Evolutionary conservation across 495 filamentous ascomycete genomes (phyloP), one percentile per base, ranked within the genome.

Genomic region (Cryomyces minteri): DNA sequence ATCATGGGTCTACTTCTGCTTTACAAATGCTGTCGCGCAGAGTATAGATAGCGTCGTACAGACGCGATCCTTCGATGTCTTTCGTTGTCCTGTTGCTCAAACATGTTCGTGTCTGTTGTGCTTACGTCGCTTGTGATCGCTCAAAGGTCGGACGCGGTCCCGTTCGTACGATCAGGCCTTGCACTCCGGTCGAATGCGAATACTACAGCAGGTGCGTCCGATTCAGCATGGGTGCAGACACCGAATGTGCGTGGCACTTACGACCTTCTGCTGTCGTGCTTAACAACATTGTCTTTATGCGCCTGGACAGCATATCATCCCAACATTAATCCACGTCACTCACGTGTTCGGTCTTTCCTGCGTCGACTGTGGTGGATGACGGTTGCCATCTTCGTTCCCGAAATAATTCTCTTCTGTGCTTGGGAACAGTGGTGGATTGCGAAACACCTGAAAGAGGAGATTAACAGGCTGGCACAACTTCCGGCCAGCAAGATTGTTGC

Each of bases 301-400:
- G 52, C 52, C 0, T 54, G 49, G 48, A 54, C 52, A 11, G 42
- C 52, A 25, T 54, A 54, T 31, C 49, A 51, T 49, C 52, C 52
- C 7, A 54, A 54, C 32, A 38, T 54, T 0, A 25, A 31, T 28
- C 8, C 34, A 4, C 25, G 28, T n/a, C 30, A 31, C 5, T 39
- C 12, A 7, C 6, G 32, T n/a, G 48, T 2, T 11, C 10, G 28
- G 5, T 18, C n/a, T 4, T 37, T 39, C 3, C 9, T 34, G 5
- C 42, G 46, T 12, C 41, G 49, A 18, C 2, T 43, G 0, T 11
- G 39, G 25, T 51, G 52, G 49, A 54, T 49, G 48, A 14, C 40
- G 28, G 40, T 44, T 32, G 45, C 49, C n/a, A 41, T 54, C 5
- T 41, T 54, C 14, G 33, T 47, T 5, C 52, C 45, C 14, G 51